phyloP scores from a whole-genome alignment of 306 rosid genomes.

The Trichosanthes truncata region DNA sequence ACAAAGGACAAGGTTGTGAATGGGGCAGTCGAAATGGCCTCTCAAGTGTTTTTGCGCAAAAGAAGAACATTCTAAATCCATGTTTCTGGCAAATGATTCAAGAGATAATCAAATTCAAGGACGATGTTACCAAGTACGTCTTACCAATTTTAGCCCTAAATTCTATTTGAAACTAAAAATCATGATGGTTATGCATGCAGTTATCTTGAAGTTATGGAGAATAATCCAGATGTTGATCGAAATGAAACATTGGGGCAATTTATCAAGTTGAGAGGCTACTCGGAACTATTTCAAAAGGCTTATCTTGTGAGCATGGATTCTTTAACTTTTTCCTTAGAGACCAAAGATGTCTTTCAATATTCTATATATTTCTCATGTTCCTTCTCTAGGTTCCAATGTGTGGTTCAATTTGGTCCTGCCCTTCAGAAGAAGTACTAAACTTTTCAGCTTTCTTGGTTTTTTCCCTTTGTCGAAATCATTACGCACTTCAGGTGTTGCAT shows the following conservation, averaged over 20 bases:
- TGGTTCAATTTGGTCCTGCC: slow-evolving; percentile 85
- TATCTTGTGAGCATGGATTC: slow-evolving; percentile 56
- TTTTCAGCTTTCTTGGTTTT: slow-evolving; percentile 79
- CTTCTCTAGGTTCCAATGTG: slow-evolving; percentile 69
- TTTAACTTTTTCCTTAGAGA: no score
- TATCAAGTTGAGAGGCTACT: slow-evolving; percentile 56
- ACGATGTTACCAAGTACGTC: slow-evolving; percentile 53
- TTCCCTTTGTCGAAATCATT: slow-evolving; percentile 76
- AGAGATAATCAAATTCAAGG: slow-evolving; percentile 66
- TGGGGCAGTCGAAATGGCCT: slow-evolving; percentile 86
- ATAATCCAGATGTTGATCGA: slow-evolving; percentile 58
- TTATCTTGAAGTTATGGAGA: slow-evolving; percentile 66
- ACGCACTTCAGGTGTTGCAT: slow-evolving; percentile 60
- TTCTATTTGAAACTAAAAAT: no score
- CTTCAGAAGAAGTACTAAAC: slow-evolving; percentile 65
- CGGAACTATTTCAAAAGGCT: slow-evolving; percentile 69
- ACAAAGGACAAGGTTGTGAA: slow-evolving; percentile 62
- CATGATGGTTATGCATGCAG: slow-evolving; percentile 15
- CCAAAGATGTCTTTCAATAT: no score
- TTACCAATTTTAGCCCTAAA: not conserved
- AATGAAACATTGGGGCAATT: slow-evolving; percentile 66
- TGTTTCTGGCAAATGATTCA: slow-evolving; percentile 70
- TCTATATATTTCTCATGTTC: not conserved
- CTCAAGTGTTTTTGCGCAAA: slow-evolving; percentile 73
- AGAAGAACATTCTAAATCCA: slow-evolving; percentile 53